Percentiles rank a stretch among this genome's conserved stretches.
These are phyloP conservation scores for Chaetomium fimeti DNA, from an alignment of 495 filamentous ascomycete genomes.

Conservation along the genomic window DNA sequence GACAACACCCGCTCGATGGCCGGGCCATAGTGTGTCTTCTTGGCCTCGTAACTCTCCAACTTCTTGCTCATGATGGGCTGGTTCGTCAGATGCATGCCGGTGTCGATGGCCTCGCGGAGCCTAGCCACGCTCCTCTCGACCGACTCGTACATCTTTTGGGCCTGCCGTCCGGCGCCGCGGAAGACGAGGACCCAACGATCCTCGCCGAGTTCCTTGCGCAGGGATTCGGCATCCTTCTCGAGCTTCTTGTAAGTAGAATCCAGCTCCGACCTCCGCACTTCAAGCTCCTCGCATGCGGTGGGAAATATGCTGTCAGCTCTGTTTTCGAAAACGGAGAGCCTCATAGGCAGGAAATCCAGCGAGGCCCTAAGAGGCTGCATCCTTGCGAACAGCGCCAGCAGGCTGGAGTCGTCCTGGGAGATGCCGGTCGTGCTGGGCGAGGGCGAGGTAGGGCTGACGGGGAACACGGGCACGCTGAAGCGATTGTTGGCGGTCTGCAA, in stretches of 20 bases:
- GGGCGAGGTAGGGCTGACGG: conserved; percentile 55
- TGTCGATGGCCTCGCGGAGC: conserved; percentile 75
- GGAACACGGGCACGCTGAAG: conserved; percentile 62
- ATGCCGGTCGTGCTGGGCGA: conserved; percentile 57
- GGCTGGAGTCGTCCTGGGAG: conserved; percentile 72
- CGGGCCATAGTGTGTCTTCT: conserved; percentile 92
- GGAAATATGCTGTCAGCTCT: conserved; percentile 77
- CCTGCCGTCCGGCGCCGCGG: conserved; percentile 86
- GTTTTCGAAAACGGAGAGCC: conserved; percentile 76
- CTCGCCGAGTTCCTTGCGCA: conserved; percentile 86
- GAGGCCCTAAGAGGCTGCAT: conserved; percentile 94
- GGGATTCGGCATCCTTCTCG: conserved; percentile 79
- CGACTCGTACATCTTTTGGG: conserved; percentile 90
- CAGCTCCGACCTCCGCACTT: conserved; percentile 63
- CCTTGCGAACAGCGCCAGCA: conserved; percentile 84
- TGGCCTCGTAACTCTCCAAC: conserved; percentile 90
- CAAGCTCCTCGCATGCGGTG: conserved; percentile 84
- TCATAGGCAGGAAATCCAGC: conserved; percentile 95
- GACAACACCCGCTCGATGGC: conserved; percentile 85
- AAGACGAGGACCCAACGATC: conserved; percentile 96
- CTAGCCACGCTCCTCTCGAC: conserved; percentile 81
- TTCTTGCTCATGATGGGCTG: conserved; percentile 66
- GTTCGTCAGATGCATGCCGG: conserved; percentile 67
- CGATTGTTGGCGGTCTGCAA: conserved; percentile 54
- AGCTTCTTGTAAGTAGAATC: conserved; percentile 80